phyloP scores from a whole-genome alignment of 805 yeast genomes.

The Metschnikowia proteae region DNA sequence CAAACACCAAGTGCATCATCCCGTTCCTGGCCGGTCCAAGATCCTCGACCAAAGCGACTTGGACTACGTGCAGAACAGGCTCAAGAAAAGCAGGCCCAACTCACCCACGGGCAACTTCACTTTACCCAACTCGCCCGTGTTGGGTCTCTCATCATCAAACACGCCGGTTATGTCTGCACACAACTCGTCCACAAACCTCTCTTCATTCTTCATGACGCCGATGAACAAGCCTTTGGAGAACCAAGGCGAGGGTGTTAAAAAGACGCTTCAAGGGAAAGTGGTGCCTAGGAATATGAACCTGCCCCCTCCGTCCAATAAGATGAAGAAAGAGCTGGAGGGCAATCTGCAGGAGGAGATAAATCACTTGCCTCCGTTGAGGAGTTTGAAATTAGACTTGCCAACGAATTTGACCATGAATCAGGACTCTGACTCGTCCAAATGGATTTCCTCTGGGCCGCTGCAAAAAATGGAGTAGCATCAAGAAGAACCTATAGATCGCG shows the following conservation, averaged over 20 bases:
- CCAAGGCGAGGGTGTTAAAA: not conserved
- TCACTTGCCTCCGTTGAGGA: conserved; percentile 46
- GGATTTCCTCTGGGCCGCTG: conserved; percentile 5
- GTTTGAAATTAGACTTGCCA: conserved; percentile 50
- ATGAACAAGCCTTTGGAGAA: conserved; percentile 4
- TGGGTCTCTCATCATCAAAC: conserved; percentile 36
- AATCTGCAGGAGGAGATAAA: conserved; percentile 9
- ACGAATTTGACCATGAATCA: conserved; percentile 28
- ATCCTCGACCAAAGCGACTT: conserved; percentile 43
- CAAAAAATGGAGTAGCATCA: not conserved
- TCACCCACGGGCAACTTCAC: conserved; percentile 40
- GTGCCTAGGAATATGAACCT: not conserved
- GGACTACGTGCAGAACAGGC: conserved; percentile 42
- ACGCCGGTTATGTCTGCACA: conserved; percentile 44
- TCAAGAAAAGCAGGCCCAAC: conserved; percentile 49
- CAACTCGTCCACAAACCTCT: conserved; percentile 37
- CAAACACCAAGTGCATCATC: conserved; percentile 16
- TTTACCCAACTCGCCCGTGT: conserved; percentile 42
- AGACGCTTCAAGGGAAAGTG: not conserved
- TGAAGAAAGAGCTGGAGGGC: not conserved
- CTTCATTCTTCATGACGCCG: conserved; percentile 35
- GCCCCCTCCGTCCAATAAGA: not conserved
- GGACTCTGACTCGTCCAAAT: conserved; percentile 5
- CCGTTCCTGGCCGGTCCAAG: conserved; percentile 17
- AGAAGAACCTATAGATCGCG: not conserved